Conservation (phyloP, 495 filamentous ascomycete species). For the Neurospora sp. region DNA sequence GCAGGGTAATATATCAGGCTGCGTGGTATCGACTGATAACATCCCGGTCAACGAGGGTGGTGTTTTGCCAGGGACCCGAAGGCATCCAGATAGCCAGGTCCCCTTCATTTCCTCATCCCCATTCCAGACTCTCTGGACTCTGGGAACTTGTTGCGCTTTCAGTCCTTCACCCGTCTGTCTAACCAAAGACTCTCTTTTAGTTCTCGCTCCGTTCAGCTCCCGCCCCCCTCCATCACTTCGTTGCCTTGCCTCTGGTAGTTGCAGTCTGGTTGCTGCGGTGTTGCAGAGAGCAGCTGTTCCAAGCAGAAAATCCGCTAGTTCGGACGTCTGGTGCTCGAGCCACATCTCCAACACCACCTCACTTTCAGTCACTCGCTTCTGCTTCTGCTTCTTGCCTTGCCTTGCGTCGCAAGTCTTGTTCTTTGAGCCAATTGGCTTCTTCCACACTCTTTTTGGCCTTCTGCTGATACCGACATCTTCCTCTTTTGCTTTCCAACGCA, state of each 20-base stretch:
- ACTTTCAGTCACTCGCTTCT: neutral
- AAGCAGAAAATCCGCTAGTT: neutral
- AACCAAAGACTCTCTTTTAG: neutral
- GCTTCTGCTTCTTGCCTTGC: neutral
- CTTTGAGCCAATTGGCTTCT: neutral
- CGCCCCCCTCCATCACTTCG: neutral
- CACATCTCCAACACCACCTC: neutral
- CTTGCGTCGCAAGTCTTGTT: neutral
- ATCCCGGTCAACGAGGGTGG: neutral
- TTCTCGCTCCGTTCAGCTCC: neutral
- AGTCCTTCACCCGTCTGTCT: neutral
- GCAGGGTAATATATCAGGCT: neutral
- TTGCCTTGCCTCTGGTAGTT: neutral
- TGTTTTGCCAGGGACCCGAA: neutral
- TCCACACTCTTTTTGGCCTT: neutral
- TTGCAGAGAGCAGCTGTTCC: neutral
- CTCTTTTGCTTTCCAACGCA: slow-evolving; percentile 2
- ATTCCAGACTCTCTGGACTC: neutral
- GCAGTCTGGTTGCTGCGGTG: neutral
- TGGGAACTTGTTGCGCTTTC: neutral
- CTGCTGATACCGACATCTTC: neutral
- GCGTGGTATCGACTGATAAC: neutral
- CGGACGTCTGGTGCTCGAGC: neutral
- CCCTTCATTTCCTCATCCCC: neutral
- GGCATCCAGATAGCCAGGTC: neutral